phyloP scores from a whole-genome alignment of 805 yeast genomes.

The Ogataea chonburiensis region DNA sequence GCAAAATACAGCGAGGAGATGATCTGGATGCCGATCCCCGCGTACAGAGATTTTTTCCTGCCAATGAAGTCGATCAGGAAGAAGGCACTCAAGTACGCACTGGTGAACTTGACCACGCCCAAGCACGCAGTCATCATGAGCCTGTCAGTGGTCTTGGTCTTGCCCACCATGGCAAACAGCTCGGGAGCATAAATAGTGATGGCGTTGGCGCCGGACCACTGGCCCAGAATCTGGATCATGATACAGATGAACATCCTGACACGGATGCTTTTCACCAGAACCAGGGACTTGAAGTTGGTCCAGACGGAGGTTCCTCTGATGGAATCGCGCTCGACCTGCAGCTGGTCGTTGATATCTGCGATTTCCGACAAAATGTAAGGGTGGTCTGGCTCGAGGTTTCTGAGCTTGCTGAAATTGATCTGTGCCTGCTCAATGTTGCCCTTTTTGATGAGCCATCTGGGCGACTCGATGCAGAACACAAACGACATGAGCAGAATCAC shows the following conservation, averaged over 20 bases:
- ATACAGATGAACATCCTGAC: constrained; percentile 46
- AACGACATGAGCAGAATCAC: constrained; percentile 42
- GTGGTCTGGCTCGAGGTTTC: constrained; percentile 46
- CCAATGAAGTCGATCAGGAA: constrained; percentile 55
- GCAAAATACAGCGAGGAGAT: constrained; percentile 46
- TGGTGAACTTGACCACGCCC: constrained; percentile 51
- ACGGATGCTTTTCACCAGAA: constrained; percentile 40
- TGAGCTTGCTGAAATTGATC: constrained; percentile 39
- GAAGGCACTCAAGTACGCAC: constrained; percentile 51
- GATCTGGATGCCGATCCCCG: constrained; percentile 47
- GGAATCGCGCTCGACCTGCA: constrained; percentile 32
- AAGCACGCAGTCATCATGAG: constrained; percentile 50
- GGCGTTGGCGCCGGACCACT: constrained; percentile 61
- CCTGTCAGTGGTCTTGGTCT: constrained; percentile 37
- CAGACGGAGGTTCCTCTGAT: constrained; percentile 23
- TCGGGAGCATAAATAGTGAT: constrained; percentile 58
- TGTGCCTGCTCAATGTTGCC: constrained; percentile 42
- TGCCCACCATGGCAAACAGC: constrained; percentile 47
- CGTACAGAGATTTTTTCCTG: constrained; percentile 47
- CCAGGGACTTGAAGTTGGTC: constrained; percentile 35
- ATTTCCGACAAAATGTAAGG: constrained; percentile 51
- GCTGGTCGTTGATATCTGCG: constrained; percentile 49
- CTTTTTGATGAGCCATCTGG: constrained; percentile 50
- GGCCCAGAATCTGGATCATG: constrained; percentile 47
- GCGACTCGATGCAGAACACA: constrained; percentile 45